phyloP scores from a whole-genome alignment of 108 stramenopile species.

The Stephanodiscus triporus region DNA sequence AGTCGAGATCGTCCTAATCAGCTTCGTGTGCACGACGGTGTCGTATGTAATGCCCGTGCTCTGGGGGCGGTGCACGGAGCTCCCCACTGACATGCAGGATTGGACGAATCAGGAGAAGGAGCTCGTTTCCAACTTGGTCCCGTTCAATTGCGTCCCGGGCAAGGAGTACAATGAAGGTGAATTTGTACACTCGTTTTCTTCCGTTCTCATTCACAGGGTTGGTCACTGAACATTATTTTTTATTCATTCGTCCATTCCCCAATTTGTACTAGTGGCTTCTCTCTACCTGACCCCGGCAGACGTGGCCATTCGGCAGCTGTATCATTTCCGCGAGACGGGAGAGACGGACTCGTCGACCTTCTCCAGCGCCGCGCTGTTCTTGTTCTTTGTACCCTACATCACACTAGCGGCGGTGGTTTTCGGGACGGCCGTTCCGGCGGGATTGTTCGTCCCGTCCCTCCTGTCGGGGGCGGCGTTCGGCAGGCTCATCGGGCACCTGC shows the following conservation, averaged over 20 bases:
- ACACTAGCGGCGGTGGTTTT: slow-evolving; percentile 84
- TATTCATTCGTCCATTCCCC: too few species aligned
- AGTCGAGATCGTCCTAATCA: slow-evolving; percentile 80
- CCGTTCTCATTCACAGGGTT: background rate
- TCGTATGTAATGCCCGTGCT: slow-evolving; percentile 87
- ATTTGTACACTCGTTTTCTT: background rate
- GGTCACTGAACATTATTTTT: background rate
- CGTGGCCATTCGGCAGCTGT: slow-evolving; percentile 95
- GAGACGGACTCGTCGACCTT: slow-evolving; percentile 87
- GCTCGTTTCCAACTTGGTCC: slow-evolving; percentile 88
- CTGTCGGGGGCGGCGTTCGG: slow-evolving; percentile 91
- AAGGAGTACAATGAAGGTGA: slow-evolving; percentile 92
- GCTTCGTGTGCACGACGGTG: slow-evolving; percentile 71
- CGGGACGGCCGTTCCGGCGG: slow-evolving; percentile 93
- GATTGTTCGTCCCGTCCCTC: slow-evolving; percentile 91
- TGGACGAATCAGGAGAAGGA: slow-evolving; percentile 95
- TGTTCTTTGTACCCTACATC: slow-evolving; percentile 95
- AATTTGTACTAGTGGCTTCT: slow-evolving; percentile 67
- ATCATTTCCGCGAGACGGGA: slow-evolving; percentile 95
- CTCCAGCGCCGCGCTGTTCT: slow-evolving; percentile 90
- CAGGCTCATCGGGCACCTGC: slow-evolving; percentile 92
- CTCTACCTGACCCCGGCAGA: slow-evolving; percentile 95
- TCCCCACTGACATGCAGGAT: slow-evolving; percentile 93
- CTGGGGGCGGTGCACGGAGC: slow-evolving; percentile 88
- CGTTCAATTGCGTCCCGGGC: slow-evolving; percentile 86